Evolutionary conservation across 768 basidiomycete species (phyloP), one percentile per base, ranked within the genome.

Genomic region (Rhizopogon vulgaris): DNA sequence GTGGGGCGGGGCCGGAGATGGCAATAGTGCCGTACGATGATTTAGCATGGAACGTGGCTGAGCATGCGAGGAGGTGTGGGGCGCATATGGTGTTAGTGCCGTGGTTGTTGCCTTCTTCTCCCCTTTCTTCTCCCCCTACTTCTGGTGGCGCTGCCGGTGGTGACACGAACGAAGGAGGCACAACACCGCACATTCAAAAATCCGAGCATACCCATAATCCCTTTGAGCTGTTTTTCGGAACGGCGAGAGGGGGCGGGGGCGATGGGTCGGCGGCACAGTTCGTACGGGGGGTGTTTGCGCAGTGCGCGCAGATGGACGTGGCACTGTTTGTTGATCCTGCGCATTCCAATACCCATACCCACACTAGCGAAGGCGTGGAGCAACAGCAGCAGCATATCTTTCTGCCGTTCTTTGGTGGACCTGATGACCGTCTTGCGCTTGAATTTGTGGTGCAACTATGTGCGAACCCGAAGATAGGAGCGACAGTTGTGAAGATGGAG

Each of bases 361-460:
- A 48, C 43, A 41, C n/a, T 1, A 28, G 58, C 8, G 53, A 56
- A 39, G 65, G 66, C 41, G 69, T 66, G 60, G 8, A 34, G 32
- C 32, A 34, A 34, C 77, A 83, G 32, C 32, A 34, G 11, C 77
- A 83, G 60, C 88, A 91, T 62, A 58, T 97, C 12, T 88, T 92
- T 69, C 61, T 96, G 11, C 89, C 92, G 0, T 97, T 97, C 78
- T 89, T 92, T 64, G 95, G 95, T 22, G 95, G 95, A 0, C 87
- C 92, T 0, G 95, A 98, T 65, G 94, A 96, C 63, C 77, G 95
- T 3, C 74, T 93, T 15, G 90, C 92, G 0, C 71, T 98, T 34
- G 82, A 87, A 28, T 83, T 97, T 58, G 86, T 90, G 22, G 78
- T 87, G 12, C 94, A 94, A 67, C 71, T 96, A 27, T 94, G 90